Conservation (phyloP, 2,329 filamentous ascomycete genomes). For the Ascosphaera aggregata region DNA sequence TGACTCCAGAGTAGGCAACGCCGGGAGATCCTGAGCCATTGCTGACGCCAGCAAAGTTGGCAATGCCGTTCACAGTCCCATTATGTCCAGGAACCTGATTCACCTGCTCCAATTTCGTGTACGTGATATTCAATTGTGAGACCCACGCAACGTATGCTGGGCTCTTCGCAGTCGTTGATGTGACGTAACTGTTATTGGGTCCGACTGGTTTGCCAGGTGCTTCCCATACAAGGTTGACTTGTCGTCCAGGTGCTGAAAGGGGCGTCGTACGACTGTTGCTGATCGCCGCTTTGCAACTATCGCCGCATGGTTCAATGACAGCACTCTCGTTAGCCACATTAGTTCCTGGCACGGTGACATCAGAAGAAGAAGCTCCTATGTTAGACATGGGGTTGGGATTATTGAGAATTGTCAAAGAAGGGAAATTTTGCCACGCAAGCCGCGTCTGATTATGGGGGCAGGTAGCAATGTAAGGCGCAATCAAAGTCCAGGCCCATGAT, state of each 20-base stretch:
- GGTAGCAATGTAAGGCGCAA: slow-evolving; percentile 58
- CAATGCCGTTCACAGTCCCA: neutral
- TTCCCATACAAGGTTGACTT: slow-evolving; percentile 53
- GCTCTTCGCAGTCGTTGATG: slow-evolving; percentile 29
- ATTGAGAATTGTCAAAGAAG: slow-evolving; percentile 45
- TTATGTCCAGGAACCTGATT: neutral
- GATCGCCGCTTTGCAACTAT: slow-evolving; percentile 36
- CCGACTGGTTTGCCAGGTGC: slow-evolving; percentile 42
- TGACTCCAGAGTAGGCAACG: slow-evolving; percentile 35
- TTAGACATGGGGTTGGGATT: slow-evolving; percentile 57
- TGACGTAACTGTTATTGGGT: slow-evolving; percentile 65
- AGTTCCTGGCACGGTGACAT: slow-evolving; percentile 34
- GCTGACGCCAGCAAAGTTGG: neutral
- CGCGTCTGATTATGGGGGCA: slow-evolving; percentile 53
- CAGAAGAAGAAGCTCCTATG: too few species aligned
- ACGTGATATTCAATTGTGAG: slow-evolving; percentile 52
- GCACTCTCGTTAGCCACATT: slow-evolving; percentile 30
- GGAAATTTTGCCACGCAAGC: slow-evolving; percentile 69
- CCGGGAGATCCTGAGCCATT: slow-evolving; percentile 16
- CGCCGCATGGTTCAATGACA: neutral
- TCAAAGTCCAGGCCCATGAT: slow-evolving; percentile 61
- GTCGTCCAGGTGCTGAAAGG: slow-evolving; percentile 49
- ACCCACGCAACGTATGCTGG: slow-evolving; percentile 56
- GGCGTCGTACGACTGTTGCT: slow-evolving; percentile 45
- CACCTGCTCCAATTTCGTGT: slow-evolving; percentile 31